These are phyloP conservation scores for Globisporangium rhizosaccharum DNA, from an alignment of 352 stramenopile species.

Conservation along the genomic window DNA sequence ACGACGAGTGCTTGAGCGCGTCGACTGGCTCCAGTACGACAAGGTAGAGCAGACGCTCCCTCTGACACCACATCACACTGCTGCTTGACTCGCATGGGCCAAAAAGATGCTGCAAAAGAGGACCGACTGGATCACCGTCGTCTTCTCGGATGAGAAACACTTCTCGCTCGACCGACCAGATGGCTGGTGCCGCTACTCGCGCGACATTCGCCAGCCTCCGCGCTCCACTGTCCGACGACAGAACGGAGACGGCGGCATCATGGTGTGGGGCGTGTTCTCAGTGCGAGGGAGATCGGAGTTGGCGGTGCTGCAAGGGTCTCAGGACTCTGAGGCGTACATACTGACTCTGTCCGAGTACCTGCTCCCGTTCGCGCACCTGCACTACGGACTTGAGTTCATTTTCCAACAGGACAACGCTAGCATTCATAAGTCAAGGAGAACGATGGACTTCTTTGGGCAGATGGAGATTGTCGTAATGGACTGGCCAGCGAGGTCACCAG, in stretches of 20 bases:
- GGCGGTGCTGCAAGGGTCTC: neutral
- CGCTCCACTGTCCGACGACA: neutral
- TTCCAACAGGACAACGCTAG: neutral
- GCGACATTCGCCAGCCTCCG: neutral
- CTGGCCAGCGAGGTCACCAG: neutral
- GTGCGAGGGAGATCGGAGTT: neutral
- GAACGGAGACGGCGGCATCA: neutral
- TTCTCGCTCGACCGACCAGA: neutral
- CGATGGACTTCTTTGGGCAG: neutral
- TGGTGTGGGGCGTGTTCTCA: neutral
- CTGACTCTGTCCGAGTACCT: neutral
- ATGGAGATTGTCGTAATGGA: neutral
- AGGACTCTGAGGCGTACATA: neutral
- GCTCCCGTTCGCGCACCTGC: neutral
- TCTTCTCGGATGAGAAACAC: neutral
- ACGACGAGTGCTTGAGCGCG: neutral
- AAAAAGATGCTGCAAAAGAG: neutral
- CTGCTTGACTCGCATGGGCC: neutral
- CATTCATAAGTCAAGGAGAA: neutral
- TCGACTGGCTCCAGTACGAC: neutral
- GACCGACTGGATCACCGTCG: neutral
- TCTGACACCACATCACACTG: neutral
- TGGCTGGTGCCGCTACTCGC: neutral
- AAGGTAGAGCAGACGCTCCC: neutral
- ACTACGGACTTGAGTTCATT: neutral